Percentiles rank a stretch among this genome's conserved stretches.
Conservation (phyloP, 352 stramenopile genomes). For the Hyaloperonospora arabidopsidis region DNA sequence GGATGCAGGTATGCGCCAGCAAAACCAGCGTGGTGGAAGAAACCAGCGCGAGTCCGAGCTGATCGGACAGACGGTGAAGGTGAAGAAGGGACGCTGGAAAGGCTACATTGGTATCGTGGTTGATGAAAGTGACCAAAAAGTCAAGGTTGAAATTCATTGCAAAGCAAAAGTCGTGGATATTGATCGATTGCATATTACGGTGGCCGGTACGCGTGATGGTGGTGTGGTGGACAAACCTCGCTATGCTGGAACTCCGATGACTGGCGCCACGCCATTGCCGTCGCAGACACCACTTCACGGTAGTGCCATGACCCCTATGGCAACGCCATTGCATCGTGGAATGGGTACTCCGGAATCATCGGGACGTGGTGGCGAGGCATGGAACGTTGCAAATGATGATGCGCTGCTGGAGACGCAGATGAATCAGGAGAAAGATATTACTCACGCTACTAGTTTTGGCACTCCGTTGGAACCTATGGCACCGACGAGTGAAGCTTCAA, state of each 20-base stretch:
- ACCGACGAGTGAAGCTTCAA: slow-evolving; percentile 52
- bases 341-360: slow-evolving; percentile 69
- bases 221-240: slow-evolving; percentile 65
- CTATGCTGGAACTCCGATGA: slow-evolving; percentile 72
- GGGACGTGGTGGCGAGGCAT: slow-evolving; percentile 54
- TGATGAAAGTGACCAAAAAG: slow-evolving; percentile 83
- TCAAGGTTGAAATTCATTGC: slow-evolving; percentile 89
- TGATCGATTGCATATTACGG: slow-evolving; percentile 63
- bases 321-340: slow-evolving; percentile 75
- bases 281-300: slow-evolving; percentile 78
- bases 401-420: slow-evolving; percentile 78
- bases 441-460: slow-evolving; percentile 80
- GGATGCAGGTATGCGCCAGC: slow-evolving; percentile 38
- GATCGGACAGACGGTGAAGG: slow-evolving; percentile 85
- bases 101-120: slow-evolving; percentile 89
- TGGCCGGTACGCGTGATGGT: slow-evolving; percentile 74
- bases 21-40: slow-evolving; percentile 42
- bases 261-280: slow-evolving; percentile 63
- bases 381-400: slow-evolving; percentile 85
- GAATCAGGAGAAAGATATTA: slow-evolving; percentile 87
- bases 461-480: slow-evolving; percentile 71
- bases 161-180: slow-evolving; percentile 86
- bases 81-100: slow-evolving; percentile 89
- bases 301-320: slow-evolving; percentile 83
- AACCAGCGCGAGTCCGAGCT: slow-evolving; percentile 70